Base-by-base conservation (phyloP, 2,329 filamentous ascomycete genomes). In the Ceratocystis variospora region DNA sequence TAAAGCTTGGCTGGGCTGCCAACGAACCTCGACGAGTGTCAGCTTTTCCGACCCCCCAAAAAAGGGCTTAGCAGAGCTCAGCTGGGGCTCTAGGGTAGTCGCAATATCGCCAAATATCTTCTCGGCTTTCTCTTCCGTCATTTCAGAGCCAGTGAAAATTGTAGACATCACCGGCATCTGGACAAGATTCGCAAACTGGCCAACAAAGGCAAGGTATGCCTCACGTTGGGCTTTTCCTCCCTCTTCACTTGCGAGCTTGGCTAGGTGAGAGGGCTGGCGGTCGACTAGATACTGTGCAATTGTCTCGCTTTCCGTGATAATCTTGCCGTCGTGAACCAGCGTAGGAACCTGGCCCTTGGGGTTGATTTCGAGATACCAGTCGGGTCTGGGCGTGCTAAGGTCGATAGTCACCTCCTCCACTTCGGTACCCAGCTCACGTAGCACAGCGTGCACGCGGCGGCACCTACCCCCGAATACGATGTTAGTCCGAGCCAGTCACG, bases 331-430 rank as follows among this genome's bases (percentile, higher is more conserved):
- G 77, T 87, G 87, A 28, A 82, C 80, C 66, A 94, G 76, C 0
- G 84, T 77, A 0, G 90, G 89, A 3, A 94, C 88, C 2, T 91
- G 82, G 15, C 90, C 90, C 66, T 88, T 84, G 70, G 89, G 88
- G 77, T 93, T 92, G 73, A 94, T 77, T 63, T 86, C 78, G 7
- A 94, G 81, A 73, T 93, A 94, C 79, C 86, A 89, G 46, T 82
- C 78, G 33, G 87, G 84, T 8, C 89, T 84, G 0, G 89, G 89
- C 8, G 75, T 81, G 70, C 77, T 75, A 61, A 94, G 79, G 73
- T 93, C 87, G 71, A 95, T 88, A 67, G 84, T 83, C 68, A 88
- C 84, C 70, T 90, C 85, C 67, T 89, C 84, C 71, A 83, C 89
- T 0, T 82, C 78, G 37, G 91, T 72, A 10, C 79, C 79, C 12